Evolutionary conservation across 306 rosid species (phyloP).

Genomic region (Cajanus cajan): DNA sequence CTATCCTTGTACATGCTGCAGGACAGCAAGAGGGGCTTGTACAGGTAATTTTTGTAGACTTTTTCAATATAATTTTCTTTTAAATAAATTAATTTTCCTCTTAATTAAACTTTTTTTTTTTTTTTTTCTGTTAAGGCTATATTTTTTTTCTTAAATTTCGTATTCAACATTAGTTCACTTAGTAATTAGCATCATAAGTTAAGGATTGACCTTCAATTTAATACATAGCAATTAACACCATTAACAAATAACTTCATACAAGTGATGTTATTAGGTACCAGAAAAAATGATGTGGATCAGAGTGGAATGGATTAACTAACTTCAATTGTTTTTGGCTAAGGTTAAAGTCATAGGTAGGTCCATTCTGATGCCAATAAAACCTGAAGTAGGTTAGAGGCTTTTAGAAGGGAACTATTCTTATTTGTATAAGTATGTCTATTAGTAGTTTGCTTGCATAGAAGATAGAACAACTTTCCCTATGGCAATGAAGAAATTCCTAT

Average conservation of each 20-base stretch:
- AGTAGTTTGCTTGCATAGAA: neutral
- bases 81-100: neutral
- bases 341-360: neutral
- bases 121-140: neutral
- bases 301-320: neutral
- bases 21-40: conserved; percentile 66
- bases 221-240: neutral
- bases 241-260: neutral
- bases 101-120: no score
- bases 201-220: neutral
- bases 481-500: neutral
- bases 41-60: conserved; percentile 57
- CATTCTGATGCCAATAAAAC: neutral
- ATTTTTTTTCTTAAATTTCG: neutral
- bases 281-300: neutral
- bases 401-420: neutral
- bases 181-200: neutral
- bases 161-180: neutral
- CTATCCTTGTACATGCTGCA: conserved; percentile 72
- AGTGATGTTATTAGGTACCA: neutral
- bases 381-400: neutral
- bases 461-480: neutral
- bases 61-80: neutral
- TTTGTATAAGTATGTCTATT: neutral
- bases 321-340: neutral